Base-by-base conservation (phyloP, 108 stramenopile genomes). In the Skeletonema tropicum region DNA sequence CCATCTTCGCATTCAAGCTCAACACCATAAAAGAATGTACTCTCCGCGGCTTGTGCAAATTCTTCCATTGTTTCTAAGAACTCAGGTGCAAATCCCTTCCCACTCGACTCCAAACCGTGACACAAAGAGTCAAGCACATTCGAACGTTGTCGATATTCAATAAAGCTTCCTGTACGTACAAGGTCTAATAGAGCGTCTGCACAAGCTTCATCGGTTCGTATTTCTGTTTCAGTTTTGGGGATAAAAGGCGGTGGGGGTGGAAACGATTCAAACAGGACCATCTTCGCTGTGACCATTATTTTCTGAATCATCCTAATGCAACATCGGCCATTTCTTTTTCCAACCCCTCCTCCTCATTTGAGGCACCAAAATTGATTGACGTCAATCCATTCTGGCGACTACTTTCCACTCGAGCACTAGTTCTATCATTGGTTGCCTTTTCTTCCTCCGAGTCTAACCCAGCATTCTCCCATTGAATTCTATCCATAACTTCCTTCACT, bases 41-140 rank as follows among this genome's bases (percentile, higher is more conserved):
- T 83, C 74, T 61, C 89, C 72, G 69, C 79, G 57, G 57, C 82
- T 64, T 80, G 48, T 5, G 79, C 75, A 52, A 68, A 72, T 57
- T 91, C 81, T 64, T 92, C 87, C 21, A 95, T 38, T 25, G 72
- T 48, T 67, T 92, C 91, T 48, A 91, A 30, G 45, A 95, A 89
- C 39, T 91, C 90, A 26, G 74, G 57, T 31, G 76, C 63, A 33
- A 79, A 81, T 19, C 87, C 90, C 33, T 81, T 81, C 21, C 80
- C 66, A 25, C 88, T 81, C 21, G 66, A 52, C 66, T 87, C 85
- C 19, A 91, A 79, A 35, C 83, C 61, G 12, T 31, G 66, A 21
- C 80, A 76, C 25, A 90, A 72, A 25, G 60, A 45, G 23, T 91
- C 86, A 55, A 92, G 72, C 14, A 31, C 72, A 70, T 14, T 83